Base-by-base conservation (phyloP, 1,284 basidiomycete species). In the Xanthoconium separans region DNA sequence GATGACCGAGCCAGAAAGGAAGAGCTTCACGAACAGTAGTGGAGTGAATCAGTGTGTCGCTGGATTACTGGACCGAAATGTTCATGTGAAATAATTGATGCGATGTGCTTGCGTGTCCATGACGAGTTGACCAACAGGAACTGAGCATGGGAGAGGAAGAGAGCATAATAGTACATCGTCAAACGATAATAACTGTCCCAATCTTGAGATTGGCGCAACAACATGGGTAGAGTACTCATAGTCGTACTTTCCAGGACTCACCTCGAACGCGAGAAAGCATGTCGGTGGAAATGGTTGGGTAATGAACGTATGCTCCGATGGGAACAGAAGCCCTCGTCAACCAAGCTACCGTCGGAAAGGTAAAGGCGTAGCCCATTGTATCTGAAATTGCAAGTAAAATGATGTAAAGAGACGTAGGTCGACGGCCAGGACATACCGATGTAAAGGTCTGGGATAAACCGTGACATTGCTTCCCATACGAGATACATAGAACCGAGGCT, bases 311-410 rank as follows among this genome's bases (percentile, higher is more conserved):
- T 22, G 93, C 88, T 3, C 91, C 95, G 15, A 96, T 80, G 0
- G 91, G 87, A 20, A 92, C 76, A 11, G 77, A 70, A 4, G 77
- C 77, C 54, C 61, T 64, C 15, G 66, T 71, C 20, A 96, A 70
- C 37, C 84, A 71, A 6, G 82, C 75, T 3, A 93, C 87, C 15
- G 91, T 73, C 4, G 89, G 92, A 65, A 91, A 95, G 0, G 93
- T 91, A 66, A 98, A 98, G 0, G 93, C 94, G 65, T 97, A 98
- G 24, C 97, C 96, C 95, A 98, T 98, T 0, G 95, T 95, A 69
- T 99, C 95, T 96, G 60, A 24, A 24, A 24, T 24, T 24, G 24
- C 24, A 24, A 24, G 24, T 24, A n/a, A 37, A 40, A 53, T 40
- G 46, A 33, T n/a, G 53, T 42, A 56, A 53, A 31, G 18, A 6